Percentiles rank a stretch among this genome's conserved stretches.
Evolutionary conservation across 2,329 filamentous ascomycete genomes (phyloP).

Genomic region (Fusarium liriodendri): DNA sequence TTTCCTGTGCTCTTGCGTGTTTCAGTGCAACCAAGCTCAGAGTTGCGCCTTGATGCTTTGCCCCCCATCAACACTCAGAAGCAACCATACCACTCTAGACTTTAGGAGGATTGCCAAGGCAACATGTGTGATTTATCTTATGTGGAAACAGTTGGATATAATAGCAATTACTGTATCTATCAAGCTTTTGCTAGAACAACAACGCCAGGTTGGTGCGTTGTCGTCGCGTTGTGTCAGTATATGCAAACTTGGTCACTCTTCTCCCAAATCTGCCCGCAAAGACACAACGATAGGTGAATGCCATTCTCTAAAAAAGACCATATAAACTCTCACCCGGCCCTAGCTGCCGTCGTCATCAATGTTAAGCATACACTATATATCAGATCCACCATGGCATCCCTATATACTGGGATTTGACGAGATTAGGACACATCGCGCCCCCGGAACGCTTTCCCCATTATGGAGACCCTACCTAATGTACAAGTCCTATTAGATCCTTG

Average conservation of each 20-base stretch:
- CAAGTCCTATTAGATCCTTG: too few species aligned
- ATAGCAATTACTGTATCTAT: background rate
- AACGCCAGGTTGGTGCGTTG: background rate
- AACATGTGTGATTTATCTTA: background rate
- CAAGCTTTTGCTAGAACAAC: background rate
- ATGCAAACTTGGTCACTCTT: background rate
- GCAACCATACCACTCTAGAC: background rate
- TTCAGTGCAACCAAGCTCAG: background rate
- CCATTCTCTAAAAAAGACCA: background rate
- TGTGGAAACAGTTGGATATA: background rate
- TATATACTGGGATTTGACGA: background rate
- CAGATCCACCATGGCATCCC: background rate
- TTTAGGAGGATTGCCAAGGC: background rate
- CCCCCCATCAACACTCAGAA: background rate
- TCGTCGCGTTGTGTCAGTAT: background rate
- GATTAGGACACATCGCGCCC: too few species aligned
- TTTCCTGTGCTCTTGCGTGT: background rate
- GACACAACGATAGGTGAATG: background rate
- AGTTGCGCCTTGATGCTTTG: background rate
- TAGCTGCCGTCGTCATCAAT: background rate
- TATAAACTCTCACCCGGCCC: too few species aligned
- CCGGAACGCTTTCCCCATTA: too few species aligned
- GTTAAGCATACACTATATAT: too few species aligned
- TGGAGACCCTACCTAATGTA: too few species aligned
- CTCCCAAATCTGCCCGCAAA: background rate